Percentiles rank a stretch among this genome's conserved stretches.
Evolutionary conservation across 2,329 filamentous ascomycete species (phyloP).

Genomic region (Stemphylium beticola): DNA sequence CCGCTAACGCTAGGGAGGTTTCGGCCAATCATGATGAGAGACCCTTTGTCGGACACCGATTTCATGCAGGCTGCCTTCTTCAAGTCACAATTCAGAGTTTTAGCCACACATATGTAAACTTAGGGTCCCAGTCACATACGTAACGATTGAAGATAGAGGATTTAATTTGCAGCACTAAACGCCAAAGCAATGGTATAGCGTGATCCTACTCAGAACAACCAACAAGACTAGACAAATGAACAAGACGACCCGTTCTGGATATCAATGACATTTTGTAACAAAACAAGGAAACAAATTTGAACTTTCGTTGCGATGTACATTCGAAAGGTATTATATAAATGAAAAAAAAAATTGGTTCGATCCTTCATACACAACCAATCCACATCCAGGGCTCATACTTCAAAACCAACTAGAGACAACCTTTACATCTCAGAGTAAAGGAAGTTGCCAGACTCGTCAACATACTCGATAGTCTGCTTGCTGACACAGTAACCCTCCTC

Average conservation of each 20-base stretch:
- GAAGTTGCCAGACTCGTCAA: conserved; percentile 41
- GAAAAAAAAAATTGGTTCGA: neutral
- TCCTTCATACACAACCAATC: conserved; percentile 6
- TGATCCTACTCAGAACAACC: neutral
- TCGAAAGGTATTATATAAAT: conserved; percentile 17
- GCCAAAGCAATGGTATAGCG: conserved; percentile 1
- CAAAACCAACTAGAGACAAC: neutral
- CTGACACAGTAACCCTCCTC: conserved; percentile 41
- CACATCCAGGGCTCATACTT: neutral
- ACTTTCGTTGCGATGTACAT: conserved; percentile 13
- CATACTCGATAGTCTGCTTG: conserved; percentile 43
- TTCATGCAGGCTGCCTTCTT: too few species aligned
- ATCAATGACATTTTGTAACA: conserved; percentile 13
- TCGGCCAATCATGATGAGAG: neutral
- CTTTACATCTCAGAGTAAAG: conserved; percentile 34
- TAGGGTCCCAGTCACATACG: too few species aligned
- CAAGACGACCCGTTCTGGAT: conserved; percentile 7
- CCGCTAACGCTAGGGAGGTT: conserved; percentile 1
- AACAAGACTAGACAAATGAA: neutral
- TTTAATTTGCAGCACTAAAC: conserved; percentile 1
- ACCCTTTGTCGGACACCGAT: too few species aligned
- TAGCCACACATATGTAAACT: too few species aligned
- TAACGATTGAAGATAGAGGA: neutral
- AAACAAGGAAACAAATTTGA: conserved; percentile 9
- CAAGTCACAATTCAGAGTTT: too few species aligned